Base-by-base conservation (phyloP, 208 protist species). In the Lotmaria passim region DNA sequence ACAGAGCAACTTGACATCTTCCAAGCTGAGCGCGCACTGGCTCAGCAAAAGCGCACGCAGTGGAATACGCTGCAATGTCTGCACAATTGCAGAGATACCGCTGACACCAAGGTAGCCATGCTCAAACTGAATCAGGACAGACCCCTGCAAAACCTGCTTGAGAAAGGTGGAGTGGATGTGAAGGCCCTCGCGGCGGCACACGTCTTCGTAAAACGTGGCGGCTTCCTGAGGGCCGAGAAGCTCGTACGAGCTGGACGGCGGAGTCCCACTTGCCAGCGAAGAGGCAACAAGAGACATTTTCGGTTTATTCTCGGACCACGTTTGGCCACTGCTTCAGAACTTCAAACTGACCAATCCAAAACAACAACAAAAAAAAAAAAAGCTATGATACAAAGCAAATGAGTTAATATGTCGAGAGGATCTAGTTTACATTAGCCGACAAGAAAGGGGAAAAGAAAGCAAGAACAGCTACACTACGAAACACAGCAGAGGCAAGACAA, bases 31-130 rank as follows among this genome's bases (percentile, higher is more conserved):
- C 11, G 69, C 75, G 44, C 89, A 93, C 12, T 66, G 72, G 7
- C 64, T 70, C 30, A 96, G 73, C 12, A 81, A 60, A 5, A 94
- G 68, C n/a, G 62, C 78, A 44, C 79, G 70, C 14, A 94, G 60
- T 7, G 78, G 69, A 36, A 89, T 64, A 10, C 78, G 72, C 31
- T 79, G 76, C 7, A 96, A 69, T 14, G 89, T 92, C n/a, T 77
- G 65, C 36, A 93, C 69, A 52, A 96, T 85, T 3, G 88, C 81
- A 0, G 82, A 52, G 34, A 94, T 89, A 19, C 91, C 91, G 14
- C 78, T 76, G 6, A 80, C 87, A 4, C 91, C 91, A 19, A 96
- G 68, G 71, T 96, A 96, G 41, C 84, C 85, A 64, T 94, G 85
- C 44, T 88, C 78, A 60, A 96, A 93, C 53, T 90, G 60, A 55